Evolutionary conservation across 768 basidiomycete species (phyloP), one percentile per base, ranked within the genome.

Genomic region (Vishniacozyma victoriae): DNA sequence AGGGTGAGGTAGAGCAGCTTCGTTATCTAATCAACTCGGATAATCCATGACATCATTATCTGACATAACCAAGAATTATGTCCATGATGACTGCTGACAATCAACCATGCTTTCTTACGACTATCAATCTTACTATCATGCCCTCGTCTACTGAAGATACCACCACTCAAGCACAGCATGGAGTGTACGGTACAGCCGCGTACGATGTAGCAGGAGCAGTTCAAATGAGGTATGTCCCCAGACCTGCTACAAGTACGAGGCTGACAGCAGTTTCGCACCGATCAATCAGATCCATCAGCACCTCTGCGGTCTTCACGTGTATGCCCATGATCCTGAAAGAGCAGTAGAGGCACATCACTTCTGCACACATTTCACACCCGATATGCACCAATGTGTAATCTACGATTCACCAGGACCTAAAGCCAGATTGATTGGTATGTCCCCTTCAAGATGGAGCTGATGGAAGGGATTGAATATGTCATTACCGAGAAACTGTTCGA

Each of bases 381-480:
- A 75, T 46, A 69, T 78, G 48, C 74, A 76, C 56, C 77, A 78
- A 62, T 78, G 77, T 55, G 54, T 76, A 27, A 75, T 75, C 31
- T 76, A 77, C 48, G 76, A 77, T 60, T 71, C 80, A 48, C 74
- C 75, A 45, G 62, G 70, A 31, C 69, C 73, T 13, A 69, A 74
- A 33, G 78, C 79, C 4, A 72, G 76, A 35, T 64, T 80, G 44
- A 78, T 80, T 44, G 79, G 59, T 61, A 39, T 40, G 54, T 39
- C 4, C 25, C 15, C n/a, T 9, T 29, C 22, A 41, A 41, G 6
- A n/a, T 14, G 16, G 11, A 6, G 35, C 50, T 49, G 44, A 54
- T 18, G 25, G 18, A 11, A 61, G 60, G 78, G 18, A 76, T 80
- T 35, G 79, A 79, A 58, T 80, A 80, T 52, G 73, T 79, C 45